Evolutionary conservation across 805 yeast species (phyloP), one percentile per base, ranked within the genome.

Genomic region (Kurtzmaniella cleridarum): DNA sequence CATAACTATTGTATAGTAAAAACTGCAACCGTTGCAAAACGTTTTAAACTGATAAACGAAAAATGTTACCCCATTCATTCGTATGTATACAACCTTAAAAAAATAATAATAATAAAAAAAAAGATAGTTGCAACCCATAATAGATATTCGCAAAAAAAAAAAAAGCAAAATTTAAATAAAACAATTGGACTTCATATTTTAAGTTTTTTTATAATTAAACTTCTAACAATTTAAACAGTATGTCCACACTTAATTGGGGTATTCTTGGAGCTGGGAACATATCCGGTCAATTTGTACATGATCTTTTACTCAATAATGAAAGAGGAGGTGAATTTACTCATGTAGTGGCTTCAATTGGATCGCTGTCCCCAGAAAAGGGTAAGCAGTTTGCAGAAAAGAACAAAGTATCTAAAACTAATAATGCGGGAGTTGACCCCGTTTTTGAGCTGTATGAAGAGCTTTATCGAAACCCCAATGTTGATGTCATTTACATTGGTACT

Each of bases 401-500:
- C 32, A 41, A 38, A 1, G 49, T 57, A 14, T 36, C 41, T 13
- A 27, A 38, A 2, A 48, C 42, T 2, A 46, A 46, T 28, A 61
- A 63, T 45, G 54, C 48, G 20, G 62, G 51, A 31, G 55, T 58
- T 31, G 54, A 47, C 7, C 54, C 64, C 1, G 37, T 34, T 1
- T 52, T 54, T 14, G 52, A 62, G 41, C 41, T 42, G n/a, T 76
- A 77, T 47, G 65, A 65, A 13, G 73, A 71, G 2, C 61, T 76
- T 30, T 73, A 64, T 42, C 41, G 43, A n/a, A 66, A 73, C 44
- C 50, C 60, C 2, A 57, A 66, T 3, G 64, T 76, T 30, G 73
- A 76, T 39, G 59, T 69, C n/a, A 63, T 77, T 30, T 77, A 77
- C 47, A 59, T 77, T 29, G 81, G 79, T 2, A 63, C 78, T 8